Evolutionary conservation across 306 rosid species (phyloP).

Genomic region (Inga leiocalycina): DNA sequence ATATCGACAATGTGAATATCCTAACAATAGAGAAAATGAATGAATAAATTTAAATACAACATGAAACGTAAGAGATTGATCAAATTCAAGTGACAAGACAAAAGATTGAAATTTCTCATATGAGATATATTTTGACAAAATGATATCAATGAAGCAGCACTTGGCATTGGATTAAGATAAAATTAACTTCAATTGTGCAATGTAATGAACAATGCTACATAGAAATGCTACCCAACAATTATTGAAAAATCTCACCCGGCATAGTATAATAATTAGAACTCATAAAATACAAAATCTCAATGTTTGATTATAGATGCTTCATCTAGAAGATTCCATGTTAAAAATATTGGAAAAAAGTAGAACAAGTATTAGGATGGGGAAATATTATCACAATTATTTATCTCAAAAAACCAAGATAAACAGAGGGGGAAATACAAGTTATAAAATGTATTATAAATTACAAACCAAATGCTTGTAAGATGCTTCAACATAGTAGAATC

Average conservation of each 20-base stretch:
- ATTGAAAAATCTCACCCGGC: background rate
- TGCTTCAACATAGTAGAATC: background rate
- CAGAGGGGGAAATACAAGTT: background rate
- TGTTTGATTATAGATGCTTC: slow-evolving; percentile 14
- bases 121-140: background rate
- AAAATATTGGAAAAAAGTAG: background rate
- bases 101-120: background rate
- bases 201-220: background rate
- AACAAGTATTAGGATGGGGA: background rate
- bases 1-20: no score
- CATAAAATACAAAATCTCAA: background rate
- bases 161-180: background rate
- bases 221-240: background rate
- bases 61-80: background rate
- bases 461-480: background rate
- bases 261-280: background rate
- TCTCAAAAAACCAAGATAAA: background rate
- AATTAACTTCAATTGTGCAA: background rate
- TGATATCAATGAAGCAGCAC: background rate
- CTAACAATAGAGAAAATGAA: background rate
- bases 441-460: background rate
- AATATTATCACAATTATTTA: background rate
- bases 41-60: background rate
- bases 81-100: background rate
- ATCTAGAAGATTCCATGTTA: background rate